phyloP scores from a whole-genome alignment of 768 basidiomycete species.

The Lyophyllum atratum region DNA sequence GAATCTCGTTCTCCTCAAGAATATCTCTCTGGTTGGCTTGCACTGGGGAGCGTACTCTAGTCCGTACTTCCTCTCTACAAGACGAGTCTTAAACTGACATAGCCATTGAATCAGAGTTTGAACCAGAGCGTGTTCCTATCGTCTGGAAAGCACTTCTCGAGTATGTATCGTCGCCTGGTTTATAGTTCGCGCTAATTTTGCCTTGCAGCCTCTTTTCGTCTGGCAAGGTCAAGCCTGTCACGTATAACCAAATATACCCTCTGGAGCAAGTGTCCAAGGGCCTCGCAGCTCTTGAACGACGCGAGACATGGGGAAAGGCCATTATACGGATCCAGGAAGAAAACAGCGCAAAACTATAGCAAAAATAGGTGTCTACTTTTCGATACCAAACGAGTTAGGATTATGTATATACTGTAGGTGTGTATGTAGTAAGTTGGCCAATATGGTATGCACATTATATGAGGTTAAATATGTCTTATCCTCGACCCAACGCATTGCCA shows the following conservation, averaged over 20 bases:
- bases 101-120: conserved; percentile 48
- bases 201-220: conserved; percentile 62
- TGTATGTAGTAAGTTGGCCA: not conserved
- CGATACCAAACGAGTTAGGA: not conserved
- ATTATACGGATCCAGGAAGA: conserved; percentile 57
- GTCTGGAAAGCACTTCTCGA: conserved; percentile 77
- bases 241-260: conserved; percentile 69
- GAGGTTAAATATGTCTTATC: not conserved
- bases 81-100: not conserved
- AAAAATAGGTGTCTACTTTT: not conserved
- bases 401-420: not conserved
- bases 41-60: conserved; percentile 85
- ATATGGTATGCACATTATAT: conserved; percentile 1
- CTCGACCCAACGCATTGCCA: not conserved
- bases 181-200: not conserved
- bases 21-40: conserved; percentile 80
- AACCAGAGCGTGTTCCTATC: conserved; percentile 58
- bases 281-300: conserved; percentile 70
- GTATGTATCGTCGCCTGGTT: conserved; percentile 33
- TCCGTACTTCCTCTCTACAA: conserved; percentile 35
- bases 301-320: conserved; percentile 93
- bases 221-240: conserved; percentile 65
- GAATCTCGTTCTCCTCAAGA: conserved; percentile 82
- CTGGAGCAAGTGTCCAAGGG: conserved; percentile 68
- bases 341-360: conserved; percentile 17